Evolutionary conservation across 164 flowering plant genomes (phyloP).

Genomic region (Berberis thunbergii): DNA sequence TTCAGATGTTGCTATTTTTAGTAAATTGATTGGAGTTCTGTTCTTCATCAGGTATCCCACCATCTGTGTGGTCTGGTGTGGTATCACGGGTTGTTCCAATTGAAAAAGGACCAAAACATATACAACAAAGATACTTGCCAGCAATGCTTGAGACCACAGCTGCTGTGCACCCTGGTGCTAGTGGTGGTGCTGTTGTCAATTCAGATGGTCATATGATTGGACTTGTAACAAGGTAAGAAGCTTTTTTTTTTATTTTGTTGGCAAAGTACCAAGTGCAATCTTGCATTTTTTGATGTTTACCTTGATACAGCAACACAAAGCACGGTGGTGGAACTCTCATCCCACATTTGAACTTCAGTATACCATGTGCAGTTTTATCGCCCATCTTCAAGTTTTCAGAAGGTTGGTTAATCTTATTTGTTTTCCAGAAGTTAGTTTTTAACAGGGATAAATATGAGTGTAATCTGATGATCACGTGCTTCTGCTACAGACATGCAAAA

Average conservation of each 20-base stretch:
- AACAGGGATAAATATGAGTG: not conserved
- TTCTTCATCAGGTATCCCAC: slow-evolving; percentile 42
- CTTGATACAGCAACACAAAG: slow-evolving; percentile 67
- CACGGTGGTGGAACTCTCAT: slow-evolving; percentile 79
- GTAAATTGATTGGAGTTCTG: not conserved
- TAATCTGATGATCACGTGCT: not conserved
- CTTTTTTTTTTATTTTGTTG: too few species aligned
- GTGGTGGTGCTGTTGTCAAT: slow-evolving; percentile 93
- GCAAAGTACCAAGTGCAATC: too few species aligned
- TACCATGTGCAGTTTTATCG: slow-evolving; percentile 67
- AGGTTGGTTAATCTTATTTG: slow-evolving; percentile 33
- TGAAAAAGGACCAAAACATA: slow-evolving; percentile 16
- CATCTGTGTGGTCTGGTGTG: slow-evolving; percentile 72
- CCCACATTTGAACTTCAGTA: slow-evolving; percentile 93
- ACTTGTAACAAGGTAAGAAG: slow-evolving; percentile 80
- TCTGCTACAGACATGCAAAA: slow-evolving; percentile 54
- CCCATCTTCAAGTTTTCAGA: slow-evolving; percentile 64
- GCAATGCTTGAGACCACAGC: slow-evolving; percentile 96
- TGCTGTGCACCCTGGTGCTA: slow-evolving; percentile 90
- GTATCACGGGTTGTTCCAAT: slow-evolving; percentile 59
- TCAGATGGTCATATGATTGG: slow-evolving; percentile 79
- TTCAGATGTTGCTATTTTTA: not conserved
- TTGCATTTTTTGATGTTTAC: not conserved
- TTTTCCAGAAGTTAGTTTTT: not conserved
- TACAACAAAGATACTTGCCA: slow-evolving; percentile 28